Evolutionary conservation across 805 yeast genomes (phyloP).

Genomic region (Candida berthetii): DNA sequence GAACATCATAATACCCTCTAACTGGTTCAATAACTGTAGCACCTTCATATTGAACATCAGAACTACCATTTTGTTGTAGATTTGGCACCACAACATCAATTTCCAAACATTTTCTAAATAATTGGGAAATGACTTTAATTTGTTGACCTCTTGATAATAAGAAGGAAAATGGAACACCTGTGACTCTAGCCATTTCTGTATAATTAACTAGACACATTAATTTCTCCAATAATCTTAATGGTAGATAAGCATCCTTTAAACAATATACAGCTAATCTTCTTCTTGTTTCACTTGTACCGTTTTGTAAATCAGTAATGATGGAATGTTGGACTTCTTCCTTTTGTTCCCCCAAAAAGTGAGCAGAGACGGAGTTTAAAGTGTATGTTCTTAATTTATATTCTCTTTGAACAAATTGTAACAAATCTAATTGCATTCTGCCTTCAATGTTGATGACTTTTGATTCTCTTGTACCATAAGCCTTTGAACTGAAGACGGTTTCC

Average conservation of each 20-base stretch:
- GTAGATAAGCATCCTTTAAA: conserved; percentile 91
- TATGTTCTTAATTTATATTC: conserved; percentile 93
- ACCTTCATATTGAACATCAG: conserved; percentile 95
- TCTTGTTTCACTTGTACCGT: conserved; percentile 89
- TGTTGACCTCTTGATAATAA: conserved; percentile 92
- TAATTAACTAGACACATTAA: conserved; percentile 95
- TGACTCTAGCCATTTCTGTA: conserved; percentile 99
- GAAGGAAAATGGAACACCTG: conserved; percentile 96
- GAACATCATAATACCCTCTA: conserved; percentile 94
- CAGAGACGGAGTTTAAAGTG: conserved; percentile 91
- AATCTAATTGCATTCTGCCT: conserved; percentile 92
- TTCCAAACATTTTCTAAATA: conserved; percentile 86
- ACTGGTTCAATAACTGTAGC: conserved; percentile 98
- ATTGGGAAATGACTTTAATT: conserved; percentile 92
- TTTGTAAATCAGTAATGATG: conserved; percentile 89
- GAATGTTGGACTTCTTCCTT: conserved; percentile 98
- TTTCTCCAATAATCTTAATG: conserved; percentile 81
- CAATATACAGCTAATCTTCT: conserved; percentile 95
- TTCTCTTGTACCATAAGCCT: conserved; percentile 95
- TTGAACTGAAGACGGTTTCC: conserved; percentile 82
- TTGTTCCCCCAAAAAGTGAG: conserved; percentile 89
- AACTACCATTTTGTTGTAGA: conserved; percentile 65
- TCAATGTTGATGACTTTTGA: conserved; percentile 88
- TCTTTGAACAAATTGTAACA: conserved; percentile 87
- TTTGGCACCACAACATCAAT: conserved; percentile 89